These are phyloP conservation scores for Termitomyces titanicus DNA, from an alignment of 768 basidiomycete genomes.

Conservation along the genomic window DNA sequence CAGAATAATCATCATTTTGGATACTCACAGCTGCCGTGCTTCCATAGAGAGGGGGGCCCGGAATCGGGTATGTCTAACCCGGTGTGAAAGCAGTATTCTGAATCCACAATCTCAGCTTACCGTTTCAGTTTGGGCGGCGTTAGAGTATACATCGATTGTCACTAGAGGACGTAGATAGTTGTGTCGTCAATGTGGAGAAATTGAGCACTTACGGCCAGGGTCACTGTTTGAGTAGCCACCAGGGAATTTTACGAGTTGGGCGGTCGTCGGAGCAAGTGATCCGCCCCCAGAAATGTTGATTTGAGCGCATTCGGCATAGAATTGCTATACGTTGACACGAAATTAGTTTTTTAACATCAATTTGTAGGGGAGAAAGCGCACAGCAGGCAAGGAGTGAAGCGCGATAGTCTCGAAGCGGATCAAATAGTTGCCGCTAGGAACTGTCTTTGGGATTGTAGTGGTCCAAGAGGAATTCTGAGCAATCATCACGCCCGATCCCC, in stretches of 20 bases:
- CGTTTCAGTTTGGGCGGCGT: conserved; percentile 30
- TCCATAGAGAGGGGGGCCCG: conserved; percentile 46
- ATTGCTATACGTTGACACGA: conserved; percentile 37
- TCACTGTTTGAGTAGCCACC: conserved; percentile 41
- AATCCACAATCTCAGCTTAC: conserved; percentile 1
- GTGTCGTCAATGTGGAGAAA: background rate
- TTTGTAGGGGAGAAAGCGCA: conserved; percentile 20
- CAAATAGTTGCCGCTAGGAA: conserved; percentile 41
- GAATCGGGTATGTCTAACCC: conserved; percentile 31
- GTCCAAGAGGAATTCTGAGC: conserved; percentile 43
- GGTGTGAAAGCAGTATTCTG: background rate
- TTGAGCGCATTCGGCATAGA: conserved; percentile 63
- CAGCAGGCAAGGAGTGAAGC: conserved; percentile 49
- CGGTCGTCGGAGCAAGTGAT: conserved; percentile 31
- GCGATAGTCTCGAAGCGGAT: conserved; percentile 50
- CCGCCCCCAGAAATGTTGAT: conserved; percentile 40
- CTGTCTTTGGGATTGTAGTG: conserved; percentile 38
- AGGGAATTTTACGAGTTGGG: conserved; percentile 47
- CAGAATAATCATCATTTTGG: background rate
- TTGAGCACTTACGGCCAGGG: conserved; percentile 33
- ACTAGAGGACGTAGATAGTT: conserved; percentile 26
- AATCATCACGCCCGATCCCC: conserved; percentile 44
- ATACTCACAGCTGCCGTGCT: conserved; percentile 1
- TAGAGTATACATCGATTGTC: conserved; percentile 36
- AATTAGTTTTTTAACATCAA: background rate